These are phyloP conservation scores for Vitis hybrid DNA, from an alignment of 177 flowering plant species.

Conservation along the genomic window DNA sequence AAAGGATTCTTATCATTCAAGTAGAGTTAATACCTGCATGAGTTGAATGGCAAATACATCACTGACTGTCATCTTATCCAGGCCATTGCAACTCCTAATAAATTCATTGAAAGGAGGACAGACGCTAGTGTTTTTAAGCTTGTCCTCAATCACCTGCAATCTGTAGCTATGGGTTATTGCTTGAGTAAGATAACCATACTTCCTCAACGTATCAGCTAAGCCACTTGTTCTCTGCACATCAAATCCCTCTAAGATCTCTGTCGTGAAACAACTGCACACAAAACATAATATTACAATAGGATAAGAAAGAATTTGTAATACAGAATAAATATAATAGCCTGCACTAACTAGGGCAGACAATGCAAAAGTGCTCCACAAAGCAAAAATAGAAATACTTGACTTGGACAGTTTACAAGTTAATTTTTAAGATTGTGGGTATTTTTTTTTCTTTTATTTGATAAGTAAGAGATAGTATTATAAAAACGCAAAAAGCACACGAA, in stretches of 20 bases:
- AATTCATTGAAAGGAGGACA: conserved; percentile 70
- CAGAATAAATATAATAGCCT: conserved; percentile 7
- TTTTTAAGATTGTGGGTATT: no score
- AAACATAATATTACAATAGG: background rate
- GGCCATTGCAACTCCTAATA: conserved; percentile 58
- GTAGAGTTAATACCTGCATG: conserved; percentile 73
- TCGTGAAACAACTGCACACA: conserved; percentile 80
- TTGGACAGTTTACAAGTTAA: no score
- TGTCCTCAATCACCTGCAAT: conserved; percentile 25
- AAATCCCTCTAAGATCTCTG: conserved; percentile 96
- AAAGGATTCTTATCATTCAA: background rate
- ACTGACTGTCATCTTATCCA: conserved; percentile 87
- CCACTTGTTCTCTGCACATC: conserved; percentile 92
- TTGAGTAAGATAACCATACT: conserved; percentile 75
- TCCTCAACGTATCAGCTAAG: conserved; percentile 73
- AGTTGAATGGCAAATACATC: conserved; percentile 92
- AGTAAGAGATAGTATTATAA: no score
- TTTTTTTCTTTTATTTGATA: no score
- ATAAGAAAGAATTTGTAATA: background rate
- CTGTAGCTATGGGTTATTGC: conserved; percentile 67
- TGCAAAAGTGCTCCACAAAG: no score
- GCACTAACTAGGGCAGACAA: no score
- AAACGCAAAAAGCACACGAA: no score
- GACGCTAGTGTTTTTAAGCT: conserved; percentile 15
- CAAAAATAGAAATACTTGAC: no score